phyloP scores from a whole-genome alignment of 176 grass and related monocot genomes.

The Paspalum notatum region DNA sequence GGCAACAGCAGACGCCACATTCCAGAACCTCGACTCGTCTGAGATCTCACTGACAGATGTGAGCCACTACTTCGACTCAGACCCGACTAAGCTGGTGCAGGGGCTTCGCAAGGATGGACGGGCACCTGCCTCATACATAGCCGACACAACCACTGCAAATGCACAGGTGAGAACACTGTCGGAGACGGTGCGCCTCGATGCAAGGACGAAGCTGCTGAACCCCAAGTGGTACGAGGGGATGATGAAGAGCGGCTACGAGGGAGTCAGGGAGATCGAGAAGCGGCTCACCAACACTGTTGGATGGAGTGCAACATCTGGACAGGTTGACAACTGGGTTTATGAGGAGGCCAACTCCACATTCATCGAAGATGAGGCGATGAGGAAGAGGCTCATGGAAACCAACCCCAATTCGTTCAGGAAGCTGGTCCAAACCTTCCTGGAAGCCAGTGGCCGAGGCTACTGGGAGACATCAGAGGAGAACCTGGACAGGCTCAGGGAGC shows the following conservation, averaged over 20 bases:
- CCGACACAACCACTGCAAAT: conserved; percentile 94
- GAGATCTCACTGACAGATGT: conserved; percentile 99
- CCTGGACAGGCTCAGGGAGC: conserved; percentile 74
- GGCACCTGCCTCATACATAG: conserved; percentile 83
- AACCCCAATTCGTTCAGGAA: conserved; percentile 98
- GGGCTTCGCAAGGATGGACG: conserved; percentile 84
- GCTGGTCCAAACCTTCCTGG: conserved; percentile 93
- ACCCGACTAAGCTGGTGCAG: conserved; percentile 94
- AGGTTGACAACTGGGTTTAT: conserved; percentile 99
- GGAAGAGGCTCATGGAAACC: conserved; percentile 84
- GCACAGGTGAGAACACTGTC: conserved; percentile 93
- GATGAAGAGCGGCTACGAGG: conserved; percentile 96
- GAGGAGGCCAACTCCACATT: conserved; percentile 96
- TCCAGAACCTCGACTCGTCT: conserved; percentile 98
- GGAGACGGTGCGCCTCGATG: conserved; percentile 89
- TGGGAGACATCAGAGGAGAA: conserved; percentile 99
- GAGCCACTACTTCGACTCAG: conserved; percentile 99
- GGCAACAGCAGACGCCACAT: conserved; percentile 89
- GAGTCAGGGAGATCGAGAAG: conserved; percentile 95
- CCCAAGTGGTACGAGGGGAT: conserved; percentile 99
- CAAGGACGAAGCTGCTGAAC: conserved; percentile 95
- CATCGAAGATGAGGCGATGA: conserved; percentile 91
- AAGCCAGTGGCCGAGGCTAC: conserved; percentile 93
- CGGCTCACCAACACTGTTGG: conserved; percentile 95
- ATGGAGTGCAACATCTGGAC: conserved; percentile 96